Percentiles rank a stretch among this genome's conserved stretches.
phyloP scores from a whole-genome alignment of 2,329 filamentous ascomycete species.

The Macroventuria anomochaeta region DNA sequence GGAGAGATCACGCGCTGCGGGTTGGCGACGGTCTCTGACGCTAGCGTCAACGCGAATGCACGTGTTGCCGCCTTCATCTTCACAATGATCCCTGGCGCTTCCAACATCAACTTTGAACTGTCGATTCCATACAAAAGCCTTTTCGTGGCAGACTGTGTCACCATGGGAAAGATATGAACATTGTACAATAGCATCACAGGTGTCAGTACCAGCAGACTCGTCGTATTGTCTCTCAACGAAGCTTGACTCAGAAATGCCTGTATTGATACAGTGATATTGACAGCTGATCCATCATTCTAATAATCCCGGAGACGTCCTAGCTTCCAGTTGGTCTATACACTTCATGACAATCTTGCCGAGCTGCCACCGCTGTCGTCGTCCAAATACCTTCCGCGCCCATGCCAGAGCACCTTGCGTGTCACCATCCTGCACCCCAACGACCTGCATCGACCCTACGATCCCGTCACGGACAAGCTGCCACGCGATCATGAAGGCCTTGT shows the following conservation, averaged over 20 bases:
- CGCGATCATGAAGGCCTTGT: conserved; percentile 32
- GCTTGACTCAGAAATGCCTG: no score
- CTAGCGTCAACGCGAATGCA: conserved; percentile 11
- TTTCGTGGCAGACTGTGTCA: no score
- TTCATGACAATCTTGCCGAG: conserved; percentile 24
- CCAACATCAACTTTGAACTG: neutral
- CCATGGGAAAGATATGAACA: no score
- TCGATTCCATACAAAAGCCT: neutral
- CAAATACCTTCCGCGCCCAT: conserved; percentile 29
- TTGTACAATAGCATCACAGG: no score
- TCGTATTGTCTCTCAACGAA: no score
- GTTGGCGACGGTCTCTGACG: neutral
- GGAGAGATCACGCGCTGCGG: conserved; percentile 9
- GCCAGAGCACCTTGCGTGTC: conserved; percentile 20
- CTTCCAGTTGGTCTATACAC: conserved; percentile 25
- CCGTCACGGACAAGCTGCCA: conserved; percentile 28
- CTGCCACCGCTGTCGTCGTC: conserved; percentile 24
- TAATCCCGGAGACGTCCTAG: neutral
- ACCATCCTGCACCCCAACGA: conserved; percentile 24
- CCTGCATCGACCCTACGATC: conserved; percentile 23
- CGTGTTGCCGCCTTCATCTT: conserved; percentile 1
- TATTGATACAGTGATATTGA: no score
- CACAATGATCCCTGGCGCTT: neutral
- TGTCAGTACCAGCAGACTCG: no score
- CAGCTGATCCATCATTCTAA: no score